Conservation (phyloP, 2,329 filamentous ascomycete genomes). For the Paraphoma chrysanthemicola region DNA sequence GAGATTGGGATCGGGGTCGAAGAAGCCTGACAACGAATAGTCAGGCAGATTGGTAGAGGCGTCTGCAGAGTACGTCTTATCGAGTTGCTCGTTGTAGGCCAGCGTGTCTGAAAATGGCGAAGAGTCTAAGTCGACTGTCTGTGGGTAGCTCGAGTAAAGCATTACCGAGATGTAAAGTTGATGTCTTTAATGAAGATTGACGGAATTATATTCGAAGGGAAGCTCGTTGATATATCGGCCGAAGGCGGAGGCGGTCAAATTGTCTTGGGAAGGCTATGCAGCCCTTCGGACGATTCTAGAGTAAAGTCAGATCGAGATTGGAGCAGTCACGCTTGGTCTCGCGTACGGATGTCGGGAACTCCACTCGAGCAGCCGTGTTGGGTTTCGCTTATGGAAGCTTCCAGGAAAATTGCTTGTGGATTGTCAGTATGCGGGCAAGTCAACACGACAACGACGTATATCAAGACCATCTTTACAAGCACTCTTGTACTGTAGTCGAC, state of each 20-base stretch:
- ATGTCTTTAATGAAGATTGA: conserved; percentile 6
- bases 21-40: conserved; percentile 34
- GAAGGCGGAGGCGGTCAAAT: conserved; percentile 1
- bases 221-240: neutral
- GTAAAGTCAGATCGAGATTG: conserved; percentile 5
- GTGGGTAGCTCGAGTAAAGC: conserved; percentile 31
- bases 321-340: conserved; percentile 15
- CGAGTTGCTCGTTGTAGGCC: conserved; percentile 30
- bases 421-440: neutral
- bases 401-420: neutral
- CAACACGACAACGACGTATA: neutral
- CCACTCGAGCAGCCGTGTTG: conserved; percentile 19
- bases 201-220: conserved; percentile 10
- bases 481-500: neutral
- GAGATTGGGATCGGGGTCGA: conserved; percentile 36
- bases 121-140: conserved; percentile 31
- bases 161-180: conserved; percentile 17
- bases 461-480: neutral
- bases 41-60: conserved; percentile 29
- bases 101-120: conserved; percentile 30
- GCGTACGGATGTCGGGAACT: conserved; percentile 19
- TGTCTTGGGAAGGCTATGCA: conserved; percentile 13
- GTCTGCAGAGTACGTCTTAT: conserved; percentile 33
- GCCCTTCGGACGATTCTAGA: conserved; percentile 35
- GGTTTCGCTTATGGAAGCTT: conserved; percentile 22